Evolutionary conservation across 2,329 filamentous ascomycete genomes (phyloP), one percentile per base, ranked within the genome.

Genomic region (Aciculosporium take): DNA sequence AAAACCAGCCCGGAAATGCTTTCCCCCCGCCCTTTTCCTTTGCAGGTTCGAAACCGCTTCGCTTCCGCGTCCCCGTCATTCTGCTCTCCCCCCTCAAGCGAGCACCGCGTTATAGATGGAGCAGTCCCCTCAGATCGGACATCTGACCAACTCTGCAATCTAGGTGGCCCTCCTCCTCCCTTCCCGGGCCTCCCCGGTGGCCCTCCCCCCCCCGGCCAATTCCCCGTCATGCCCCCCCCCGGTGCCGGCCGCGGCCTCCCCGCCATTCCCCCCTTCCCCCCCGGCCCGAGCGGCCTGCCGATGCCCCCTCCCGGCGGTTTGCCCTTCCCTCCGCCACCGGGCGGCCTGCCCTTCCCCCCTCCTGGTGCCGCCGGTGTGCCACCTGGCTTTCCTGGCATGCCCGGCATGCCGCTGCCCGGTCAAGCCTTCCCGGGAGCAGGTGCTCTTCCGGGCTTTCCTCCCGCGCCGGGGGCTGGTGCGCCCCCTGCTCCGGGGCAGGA

Each of bases 1-100:
- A 79, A 55, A 79, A 79, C 62, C 79, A 79, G 57, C 75, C 75
- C 38, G 71, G 71, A 48, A 67, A 66, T 20, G 62, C 61, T 51
- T 61, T 64, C 48, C 59, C 71, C 18, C 68, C 70, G 25, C 68
- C 75, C 27, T 82, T 79, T 55, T 69, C 65, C 45, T 80, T 85
- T 56, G 77, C 79, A 34, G 76, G 76, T 47, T 67, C 63, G 56
- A 56, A 54, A 58, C 56, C 13, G 12, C 23, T 9, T 4, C 2
- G 13, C n/a, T 47, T 53, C 49, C 9, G 55, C 56, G 35, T n/a
- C 10, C 7, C 13, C 10, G 21, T 10, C 10, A 6, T 25, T 10
- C 10, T n/a, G 13, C 9, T 18, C n/a, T n/a, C n/a, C n/a, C n/a
- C n/a, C n/a, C n/a, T n/a, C n/a, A n/a, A n/a, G n/a, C n/a, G n/a